Conservation (phyloP, 2,329 filamentous ascomycete genomes). For the Penicillium capsulatum region DNA sequence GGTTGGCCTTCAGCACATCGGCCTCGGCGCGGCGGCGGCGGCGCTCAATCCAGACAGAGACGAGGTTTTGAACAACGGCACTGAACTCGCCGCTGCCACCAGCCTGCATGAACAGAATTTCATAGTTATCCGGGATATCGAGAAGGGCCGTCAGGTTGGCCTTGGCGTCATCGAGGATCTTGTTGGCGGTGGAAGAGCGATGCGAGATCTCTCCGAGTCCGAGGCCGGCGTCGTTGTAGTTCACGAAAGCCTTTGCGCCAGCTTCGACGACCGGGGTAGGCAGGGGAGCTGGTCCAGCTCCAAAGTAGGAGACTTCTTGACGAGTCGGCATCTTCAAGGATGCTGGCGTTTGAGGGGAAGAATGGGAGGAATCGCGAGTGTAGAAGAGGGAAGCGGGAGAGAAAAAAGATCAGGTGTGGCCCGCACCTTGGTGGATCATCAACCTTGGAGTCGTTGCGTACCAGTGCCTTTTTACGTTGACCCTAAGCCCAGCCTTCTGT, state of each 20-base stretch:
- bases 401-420: conserved; percentile 19
- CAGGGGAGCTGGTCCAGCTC: conserved; percentile 82
- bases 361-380: conserved; percentile 6
- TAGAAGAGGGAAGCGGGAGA: conserved; percentile 8
- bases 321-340: conserved; percentile 58
- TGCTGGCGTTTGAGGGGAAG: background rate
- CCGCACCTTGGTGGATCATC: conserved; percentile 20
- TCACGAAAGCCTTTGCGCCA: conserved; percentile 71
- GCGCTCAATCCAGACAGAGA: conserved; percentile 74
- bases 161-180: conserved; percentile 76
- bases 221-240: conserved; percentile 76
- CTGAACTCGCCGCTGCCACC: conserved; percentile 85
- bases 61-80: conserved; percentile 77
- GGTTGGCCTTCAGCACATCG: conserved; percentile 45
- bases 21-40: conserved; percentile 58
- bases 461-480: background rate
- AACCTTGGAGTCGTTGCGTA: conserved; percentile 14
- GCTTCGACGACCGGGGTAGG: conserved; percentile 75
- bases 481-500: background rate
- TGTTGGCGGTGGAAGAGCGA: conserved; percentile 70
- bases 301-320: conserved; percentile 77
- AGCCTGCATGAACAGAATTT: conserved; percentile 65
- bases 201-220: conserved; percentile 89
- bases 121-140: conserved; percentile 80
- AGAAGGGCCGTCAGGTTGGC: conserved; percentile 67